Evolutionary conservation across 306 rosid species (phyloP).

Genomic region (Crataegus laevigata): DNA sequence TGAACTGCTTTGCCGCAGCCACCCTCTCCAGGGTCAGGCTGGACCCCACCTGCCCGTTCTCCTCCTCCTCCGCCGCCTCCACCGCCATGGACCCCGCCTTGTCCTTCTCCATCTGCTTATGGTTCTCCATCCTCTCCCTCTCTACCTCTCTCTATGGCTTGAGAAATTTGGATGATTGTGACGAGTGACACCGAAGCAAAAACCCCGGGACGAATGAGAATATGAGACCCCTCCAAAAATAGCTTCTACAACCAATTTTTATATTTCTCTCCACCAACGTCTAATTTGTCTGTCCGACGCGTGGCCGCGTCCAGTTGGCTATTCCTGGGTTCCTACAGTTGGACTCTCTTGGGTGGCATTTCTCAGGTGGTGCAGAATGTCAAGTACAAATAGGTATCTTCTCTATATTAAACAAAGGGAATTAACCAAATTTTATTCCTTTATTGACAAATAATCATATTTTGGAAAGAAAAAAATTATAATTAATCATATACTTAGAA

Average conservation of each 20-base stretch:
- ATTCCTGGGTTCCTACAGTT: background rate
- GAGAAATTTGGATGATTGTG: slow-evolving; percentile 33
- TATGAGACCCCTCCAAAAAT: slow-evolving; percentile 24
- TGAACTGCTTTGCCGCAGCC: slow-evolving; percentile 83
- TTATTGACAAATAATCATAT: background rate
- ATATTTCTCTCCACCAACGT: background rate
- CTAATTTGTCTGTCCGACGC: slow-evolving; percentile 14
- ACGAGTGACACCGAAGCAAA: slow-evolving; percentile 37
- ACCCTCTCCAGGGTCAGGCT: slow-evolving; percentile 84
- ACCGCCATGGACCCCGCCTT: slow-evolving; percentile 20
- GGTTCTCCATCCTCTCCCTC: slow-evolving; percentile 32
- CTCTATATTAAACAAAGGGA: background rate
- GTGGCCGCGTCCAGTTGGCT: background rate
- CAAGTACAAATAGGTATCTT: background rate
- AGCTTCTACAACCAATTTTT: slow-evolving; percentile 3
- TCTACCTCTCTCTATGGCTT: slow-evolving; percentile 2
- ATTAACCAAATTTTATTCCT: background rate
- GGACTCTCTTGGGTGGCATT: background rate
- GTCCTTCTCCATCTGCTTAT: slow-evolving; percentile 14
- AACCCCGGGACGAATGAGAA: slow-evolving; percentile 3
- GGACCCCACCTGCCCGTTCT: slow-evolving; percentile 42
- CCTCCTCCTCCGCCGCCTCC: slow-evolving; percentile 20
- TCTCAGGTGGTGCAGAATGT: background rate
- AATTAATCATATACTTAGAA: background rate
- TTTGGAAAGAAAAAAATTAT: background rate